Conservation (phyloP, 495 filamentous ascomycete species). For the Durotheca rogersii region DNA sequence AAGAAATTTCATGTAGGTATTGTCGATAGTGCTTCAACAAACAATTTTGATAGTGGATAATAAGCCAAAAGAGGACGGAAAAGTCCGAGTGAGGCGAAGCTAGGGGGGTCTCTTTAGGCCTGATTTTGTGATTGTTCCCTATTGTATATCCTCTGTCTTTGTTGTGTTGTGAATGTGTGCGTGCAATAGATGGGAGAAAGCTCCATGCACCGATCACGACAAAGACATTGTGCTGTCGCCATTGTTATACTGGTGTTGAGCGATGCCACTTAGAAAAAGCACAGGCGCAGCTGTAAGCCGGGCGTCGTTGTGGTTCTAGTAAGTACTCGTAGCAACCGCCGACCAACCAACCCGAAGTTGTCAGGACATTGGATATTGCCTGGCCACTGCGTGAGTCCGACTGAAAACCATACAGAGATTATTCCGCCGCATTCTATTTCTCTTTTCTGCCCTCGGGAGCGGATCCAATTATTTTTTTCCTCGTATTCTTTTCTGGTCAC, state of each 20-base stretch:
- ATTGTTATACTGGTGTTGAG: too few species aligned
- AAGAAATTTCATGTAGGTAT: too few species aligned
- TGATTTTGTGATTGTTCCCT: slow-evolving; percentile 19
- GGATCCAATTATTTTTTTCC: not conserved
- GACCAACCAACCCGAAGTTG: slow-evolving; percentile 3
- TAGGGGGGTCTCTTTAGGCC: slow-evolving; percentile 18
- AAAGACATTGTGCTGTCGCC: slow-evolving; percentile 29
- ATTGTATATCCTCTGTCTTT: too few species aligned
- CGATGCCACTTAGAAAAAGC: too few species aligned
- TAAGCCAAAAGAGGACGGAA: slow-evolving; percentile 18
- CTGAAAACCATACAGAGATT: too few species aligned
- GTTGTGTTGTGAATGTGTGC: too few species aligned
- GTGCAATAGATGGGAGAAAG: slow-evolving; percentile 18
- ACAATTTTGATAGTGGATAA: slow-evolving; percentile 17
- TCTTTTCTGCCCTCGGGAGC: slow-evolving; percentile 11
- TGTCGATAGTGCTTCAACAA: not conserved
- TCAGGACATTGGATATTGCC: slow-evolving; percentile 7
- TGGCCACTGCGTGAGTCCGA: slow-evolving; percentile 17
- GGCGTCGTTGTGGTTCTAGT: slow-evolving; percentile 5
- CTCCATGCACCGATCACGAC: too few species aligned
- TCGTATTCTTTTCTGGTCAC: not conserved
- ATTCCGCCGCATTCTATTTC: not conserved
- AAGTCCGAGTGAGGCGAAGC: slow-evolving; percentile 12
- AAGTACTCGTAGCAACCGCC: not conserved
- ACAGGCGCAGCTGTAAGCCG: slow-evolving; percentile 8